These are phyloP conservation scores for Clarireedia hainanense DNA, from an alignment of 2,329 filamentous ascomycete species.

Conservation along the genomic window DNA sequence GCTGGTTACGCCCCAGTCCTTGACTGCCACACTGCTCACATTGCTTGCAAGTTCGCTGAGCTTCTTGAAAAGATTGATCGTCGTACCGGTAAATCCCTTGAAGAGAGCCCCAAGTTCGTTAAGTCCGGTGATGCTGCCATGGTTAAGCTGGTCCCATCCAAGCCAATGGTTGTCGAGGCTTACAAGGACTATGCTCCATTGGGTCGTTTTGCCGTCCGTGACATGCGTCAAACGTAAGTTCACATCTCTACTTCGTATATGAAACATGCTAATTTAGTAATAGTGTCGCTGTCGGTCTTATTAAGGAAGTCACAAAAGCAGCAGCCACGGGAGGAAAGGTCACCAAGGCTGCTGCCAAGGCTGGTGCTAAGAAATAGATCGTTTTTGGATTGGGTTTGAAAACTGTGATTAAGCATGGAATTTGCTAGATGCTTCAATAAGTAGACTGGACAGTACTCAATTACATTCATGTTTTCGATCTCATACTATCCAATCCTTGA, in stretches of 20 bases:
- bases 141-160: slow-evolving; percentile 99
- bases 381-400: too few relatives aligned
- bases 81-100: slow-evolving; percentile 97
- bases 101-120: slow-evolving; percentile 96
- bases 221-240: slow-evolving; percentile 3
- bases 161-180: slow-evolving; percentile 99
- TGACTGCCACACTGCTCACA: slow-evolving; percentile 99
- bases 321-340: slow-evolving; percentile 10
- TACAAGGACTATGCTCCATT: slow-evolving; percentile 99
- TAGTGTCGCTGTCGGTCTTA: neutral
- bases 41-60: slow-evolving; percentile 99
- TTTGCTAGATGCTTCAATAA: too few relatives aligned
- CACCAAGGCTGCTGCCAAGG: slow-evolving; percentile 33
- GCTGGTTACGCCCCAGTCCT: slow-evolving; percentile 98
- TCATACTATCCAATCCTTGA: too few relatives aligned
- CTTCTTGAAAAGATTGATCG: slow-evolving; percentile 99
- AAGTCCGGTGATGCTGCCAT: slow-evolving; percentile 99
- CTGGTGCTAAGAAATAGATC: slow-evolving; percentile 32
- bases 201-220: slow-evolving; percentile 89
- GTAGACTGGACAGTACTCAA: too few relatives aligned
- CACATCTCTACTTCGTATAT: neutral
- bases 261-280: neutral
- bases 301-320: neutral
- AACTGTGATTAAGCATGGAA: too few relatives aligned
- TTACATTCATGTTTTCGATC: too few relatives aligned